Conservation (phyloP, 768 basidiomycete genomes). For the Postia placenta region DNA sequence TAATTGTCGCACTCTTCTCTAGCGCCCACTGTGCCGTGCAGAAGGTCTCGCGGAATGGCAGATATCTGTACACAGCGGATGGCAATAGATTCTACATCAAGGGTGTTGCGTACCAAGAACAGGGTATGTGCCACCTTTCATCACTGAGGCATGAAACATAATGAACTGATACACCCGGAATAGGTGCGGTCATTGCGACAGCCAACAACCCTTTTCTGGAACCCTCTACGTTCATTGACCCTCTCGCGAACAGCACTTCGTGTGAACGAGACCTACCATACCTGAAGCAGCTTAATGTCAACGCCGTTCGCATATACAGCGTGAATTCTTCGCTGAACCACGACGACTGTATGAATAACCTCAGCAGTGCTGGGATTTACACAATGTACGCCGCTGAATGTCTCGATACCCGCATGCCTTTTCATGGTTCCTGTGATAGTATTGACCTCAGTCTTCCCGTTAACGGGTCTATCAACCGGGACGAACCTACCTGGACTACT, state of each 20-base stretch:
- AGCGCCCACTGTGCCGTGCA: slow-evolving; percentile 55
- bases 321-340: slow-evolving; percentile 82
- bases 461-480: slow-evolving; percentile 80
- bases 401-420: not conserved
- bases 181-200: slow-evolving; percentile 35
- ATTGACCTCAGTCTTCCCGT: slow-evolving; percentile 82
- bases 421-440: slow-evolving; percentile 32
- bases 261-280: slow-evolving; percentile 79
- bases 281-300: slow-evolving; percentile 71
- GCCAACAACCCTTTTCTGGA: slow-evolving; percentile 59
- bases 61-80: slow-evolving; percentile 74
- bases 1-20: slow-evolving; percentile 37
- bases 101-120: slow-evolving; percentile 79
- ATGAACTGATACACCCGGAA: too few species aligned
- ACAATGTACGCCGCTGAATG: slow-evolving; percentile 57
- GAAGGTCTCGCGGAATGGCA: slow-evolving; percentile 61
- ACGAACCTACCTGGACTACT: slow-evolving; percentile 70
- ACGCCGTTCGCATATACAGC: slow-evolving; percentile 80
- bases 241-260: slow-evolving; percentile 56
- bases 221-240: slow-evolving; percentile 75
- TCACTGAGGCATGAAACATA: not conserved
- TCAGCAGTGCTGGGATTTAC: slow-evolving; percentile 81
- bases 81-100: slow-evolving; percentile 85
- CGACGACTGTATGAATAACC: slow-evolving; percentile 75
- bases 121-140: slow-evolving; percentile 41